Evolutionary conservation across 2,329 filamentous ascomycete genomes (phyloP).

Genomic region (Fusarium vanettenii): DNA sequence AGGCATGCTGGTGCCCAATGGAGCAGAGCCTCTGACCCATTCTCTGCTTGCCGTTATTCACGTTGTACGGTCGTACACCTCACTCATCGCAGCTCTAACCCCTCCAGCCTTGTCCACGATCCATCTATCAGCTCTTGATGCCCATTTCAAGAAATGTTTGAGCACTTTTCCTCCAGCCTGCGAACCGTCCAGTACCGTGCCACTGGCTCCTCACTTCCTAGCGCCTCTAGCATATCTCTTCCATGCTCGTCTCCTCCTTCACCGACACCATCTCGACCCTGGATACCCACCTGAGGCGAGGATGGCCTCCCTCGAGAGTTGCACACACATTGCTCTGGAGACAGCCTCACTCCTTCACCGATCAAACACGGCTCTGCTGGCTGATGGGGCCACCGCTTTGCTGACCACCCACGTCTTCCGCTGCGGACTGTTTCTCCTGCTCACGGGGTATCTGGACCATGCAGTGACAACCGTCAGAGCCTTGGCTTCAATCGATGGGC

Average conservation of each 20-base stretch:
- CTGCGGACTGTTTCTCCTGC: constrained; percentile 82
- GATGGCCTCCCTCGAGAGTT: constrained; percentile 79
- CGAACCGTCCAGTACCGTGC: constrained; percentile 72
- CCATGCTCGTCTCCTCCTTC: constrained; percentile 84
- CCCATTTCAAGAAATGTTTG: constrained; percentile 81
- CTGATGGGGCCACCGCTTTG: constrained; percentile 77
- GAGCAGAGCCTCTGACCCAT: constrained; percentile 69
- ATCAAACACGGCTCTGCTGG: constrained; percentile 65
- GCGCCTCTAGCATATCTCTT: constrained; percentile 83
- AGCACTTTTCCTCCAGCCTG: constrained; percentile 80
- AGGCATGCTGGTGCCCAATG: constrained; percentile 64
- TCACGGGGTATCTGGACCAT: constrained; percentile 77
- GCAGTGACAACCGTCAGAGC: constrained; percentile 80
- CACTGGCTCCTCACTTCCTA: constrained; percentile 79
- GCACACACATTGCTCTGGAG: constrained; percentile 78
- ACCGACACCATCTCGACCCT: constrained; percentile 88
- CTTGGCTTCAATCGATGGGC: constrained; percentile 75
- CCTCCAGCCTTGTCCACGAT: constrained; percentile 73
- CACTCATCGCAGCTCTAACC: constrained; percentile 77
- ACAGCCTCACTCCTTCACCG: constrained; percentile 82
- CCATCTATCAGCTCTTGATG: constrained; percentile 82
- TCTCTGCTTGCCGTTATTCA: constrained; percentile 84
- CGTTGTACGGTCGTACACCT: constrained; percentile 81
- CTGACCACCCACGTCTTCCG: constrained; percentile 89
- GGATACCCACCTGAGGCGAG: constrained; percentile 74